phyloP scores from a whole-genome alignment of 441 rosid species.

The Populus hybrid region DNA sequence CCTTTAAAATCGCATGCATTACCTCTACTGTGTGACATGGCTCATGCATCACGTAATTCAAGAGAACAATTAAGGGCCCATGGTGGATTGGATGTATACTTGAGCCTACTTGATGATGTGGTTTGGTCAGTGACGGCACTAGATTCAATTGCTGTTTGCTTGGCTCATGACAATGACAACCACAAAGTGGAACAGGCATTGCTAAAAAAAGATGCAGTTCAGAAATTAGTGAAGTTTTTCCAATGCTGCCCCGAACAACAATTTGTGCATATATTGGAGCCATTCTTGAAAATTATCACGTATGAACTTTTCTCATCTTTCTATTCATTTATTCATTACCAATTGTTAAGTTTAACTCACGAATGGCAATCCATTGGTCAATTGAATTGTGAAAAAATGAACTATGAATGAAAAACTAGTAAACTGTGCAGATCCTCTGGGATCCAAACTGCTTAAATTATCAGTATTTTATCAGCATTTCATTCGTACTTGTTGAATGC shows the following conservation, averaged over 20 bases:
- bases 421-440: background rate
- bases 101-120: slow-evolving; percentile 88
- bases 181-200: slow-evolving; percentile 94
- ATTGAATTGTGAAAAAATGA: background rate
- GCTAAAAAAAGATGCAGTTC: slow-evolving; percentile 84
- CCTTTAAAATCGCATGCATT: slow-evolving; percentile 81
- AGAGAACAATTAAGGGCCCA: slow-evolving; percentile 97
- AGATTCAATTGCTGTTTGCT: slow-evolving; percentile 96
- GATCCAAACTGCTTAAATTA: background rate
- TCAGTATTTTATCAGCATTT: background rate
- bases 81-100: slow-evolving; percentile 90
- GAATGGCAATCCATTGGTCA: background rate
- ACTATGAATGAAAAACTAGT: background rate
- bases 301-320: slow-evolving; percentile 23
- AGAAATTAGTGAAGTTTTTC: slow-evolving; percentile 86
- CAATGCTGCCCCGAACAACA: slow-evolving; percentile 90
- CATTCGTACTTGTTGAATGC: slow-evolving; percentile 26
- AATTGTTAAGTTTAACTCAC: background rate
- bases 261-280: slow-evolving; percentile 96
- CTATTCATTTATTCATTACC: background rate
- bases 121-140: slow-evolving; percentile 90
- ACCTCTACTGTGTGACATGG: slow-evolving; percentile 96
- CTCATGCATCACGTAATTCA: slow-evolving; percentile 97
- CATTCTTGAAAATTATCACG: slow-evolving; percentile 96
- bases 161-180: slow-evolving; percentile 95